Percentiles rank a stretch among this genome's conserved stretches.
phyloP scores from a whole-genome alignment of 2,329 filamentous ascomycete genomes.

The Xylariomycetidae sp. region DNA sequence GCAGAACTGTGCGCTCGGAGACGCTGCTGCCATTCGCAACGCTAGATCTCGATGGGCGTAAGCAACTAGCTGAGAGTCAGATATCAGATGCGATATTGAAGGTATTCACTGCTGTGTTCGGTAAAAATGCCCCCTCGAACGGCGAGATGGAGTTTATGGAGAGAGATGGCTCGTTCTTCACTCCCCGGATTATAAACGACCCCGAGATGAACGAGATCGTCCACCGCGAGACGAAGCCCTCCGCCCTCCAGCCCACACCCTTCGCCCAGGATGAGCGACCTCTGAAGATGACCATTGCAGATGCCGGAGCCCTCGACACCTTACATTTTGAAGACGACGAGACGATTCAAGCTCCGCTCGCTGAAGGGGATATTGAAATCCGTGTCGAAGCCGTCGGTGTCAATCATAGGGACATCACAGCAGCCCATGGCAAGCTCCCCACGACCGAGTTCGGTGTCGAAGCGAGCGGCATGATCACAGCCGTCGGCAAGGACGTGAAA shows the following conservation, averaged over 20 bases:
- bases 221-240: constrained; percentile 36
- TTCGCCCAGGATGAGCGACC: constrained; percentile 29
- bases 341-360: constrained; percentile 22
- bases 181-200: constrained; percentile 35
- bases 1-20: constrained; percentile 29
- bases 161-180: constrained; percentile 33
- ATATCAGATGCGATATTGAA: constrained; percentile 21
- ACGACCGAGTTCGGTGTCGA: constrained; percentile 22
- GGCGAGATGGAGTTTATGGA: constrained; percentile 41
- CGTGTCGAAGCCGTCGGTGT: constrained; percentile 23
- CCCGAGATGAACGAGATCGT: constrained; percentile 37
- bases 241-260: constrained; percentile 30
- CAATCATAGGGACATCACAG: constrained; percentile 24
- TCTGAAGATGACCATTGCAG: constrained; percentile 22
- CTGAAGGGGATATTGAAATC: constrained; percentile 30
- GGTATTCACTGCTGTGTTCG: constrained; percentile 34
- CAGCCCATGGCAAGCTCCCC: constrained; percentile 22
- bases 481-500: constrained; percentile 19
- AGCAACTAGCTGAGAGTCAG: constrained; percentile 13
- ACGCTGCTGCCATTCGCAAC: constrained; percentile 28
- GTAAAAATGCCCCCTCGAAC: constrained; percentile 23
- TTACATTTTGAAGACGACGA: constrained; percentile 23
- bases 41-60: constrained; percentile 25
- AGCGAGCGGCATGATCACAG: constrained; percentile 22
- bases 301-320: constrained; percentile 23